A percentile compares a stretch with the other conserved stretches of the same genome.
These are phyloP conservation scores for Leptographium galeiforme DNA, from an alignment of 2,329 filamentous ascomycete species.

Conservation along the genomic window DNA sequence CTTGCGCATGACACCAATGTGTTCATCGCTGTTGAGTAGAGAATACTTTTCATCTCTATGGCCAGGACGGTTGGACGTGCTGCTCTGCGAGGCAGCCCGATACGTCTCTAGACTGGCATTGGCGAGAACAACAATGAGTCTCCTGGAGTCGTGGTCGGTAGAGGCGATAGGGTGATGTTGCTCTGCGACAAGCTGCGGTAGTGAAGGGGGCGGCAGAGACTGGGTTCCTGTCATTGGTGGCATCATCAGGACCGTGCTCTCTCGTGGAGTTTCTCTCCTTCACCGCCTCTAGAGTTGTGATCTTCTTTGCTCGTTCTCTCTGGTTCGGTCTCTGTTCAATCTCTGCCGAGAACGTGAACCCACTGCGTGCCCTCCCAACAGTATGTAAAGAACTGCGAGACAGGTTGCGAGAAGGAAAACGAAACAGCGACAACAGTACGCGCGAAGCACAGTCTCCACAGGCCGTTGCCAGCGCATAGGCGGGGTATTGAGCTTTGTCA, in stretches of 20 bases:
- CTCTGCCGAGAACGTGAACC: background rate
- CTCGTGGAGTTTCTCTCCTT: no score
- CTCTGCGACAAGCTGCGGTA: slow-evolving; percentile 87
- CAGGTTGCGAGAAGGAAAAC: no score
- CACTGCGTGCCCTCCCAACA: no score
- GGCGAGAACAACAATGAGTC: slow-evolving; percentile 89
- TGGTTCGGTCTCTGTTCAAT: background rate
- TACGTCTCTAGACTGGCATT: slow-evolving; percentile 97
- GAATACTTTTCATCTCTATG: slow-evolving; percentile 91
- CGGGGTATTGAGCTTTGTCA: no score
- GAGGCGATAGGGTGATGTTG: slow-evolving; percentile 74
- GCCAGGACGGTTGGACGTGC: slow-evolving; percentile 49
- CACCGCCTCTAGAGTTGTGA: background rate
- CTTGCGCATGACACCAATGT: slow-evolving; percentile 98
- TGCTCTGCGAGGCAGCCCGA: slow-evolving; percentile 64
- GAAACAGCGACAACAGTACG: no score
- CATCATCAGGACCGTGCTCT: background rate
- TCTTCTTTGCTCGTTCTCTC: background rate
- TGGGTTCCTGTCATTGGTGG: slow-evolving; percentile 57
- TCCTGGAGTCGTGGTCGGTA: slow-evolving; percentile 79
- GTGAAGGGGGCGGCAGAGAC: slow-evolving; percentile 79
- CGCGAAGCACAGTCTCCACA: no score
- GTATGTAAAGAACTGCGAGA: no score
- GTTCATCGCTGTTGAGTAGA: slow-evolving; percentile 94
- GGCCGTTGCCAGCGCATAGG: no score